Evolutionary conservation across 2,329 filamentous ascomycete species (phyloP).

Genomic region (Diaporthe nobilis): DNA sequence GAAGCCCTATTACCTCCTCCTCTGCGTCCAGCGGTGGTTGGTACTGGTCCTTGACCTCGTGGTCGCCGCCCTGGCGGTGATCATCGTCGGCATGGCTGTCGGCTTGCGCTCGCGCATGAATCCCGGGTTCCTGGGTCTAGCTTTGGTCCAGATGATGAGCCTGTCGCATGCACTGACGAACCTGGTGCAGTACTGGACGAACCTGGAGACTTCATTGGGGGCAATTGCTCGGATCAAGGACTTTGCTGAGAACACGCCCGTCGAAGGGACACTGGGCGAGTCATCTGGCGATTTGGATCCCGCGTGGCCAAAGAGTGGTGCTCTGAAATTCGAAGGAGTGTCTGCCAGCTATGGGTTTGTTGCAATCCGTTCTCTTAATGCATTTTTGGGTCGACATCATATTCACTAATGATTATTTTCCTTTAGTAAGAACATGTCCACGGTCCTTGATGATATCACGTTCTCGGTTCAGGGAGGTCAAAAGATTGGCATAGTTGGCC

Average conservation of each 20-base stretch:
- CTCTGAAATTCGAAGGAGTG: conserved; percentile 34
- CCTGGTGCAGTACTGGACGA: conserved; percentile 64
- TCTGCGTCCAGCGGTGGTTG: conserved; percentile 66
- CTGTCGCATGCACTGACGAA: conserved; percentile 57
- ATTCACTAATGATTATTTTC: neutral
- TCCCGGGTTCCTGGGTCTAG: conserved; percentile 33
- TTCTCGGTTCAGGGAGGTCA: conserved; percentile 30
- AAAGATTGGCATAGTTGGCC: conserved; percentile 47
- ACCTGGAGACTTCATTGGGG: conserved; percentile 70
- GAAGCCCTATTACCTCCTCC: conserved; percentile 65
- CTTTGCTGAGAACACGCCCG: conserved; percentile 60
- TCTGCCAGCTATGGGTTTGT: conserved; percentile 28
- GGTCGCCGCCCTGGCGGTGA: conserved; percentile 58
- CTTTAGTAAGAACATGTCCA: neutral
- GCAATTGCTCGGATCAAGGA: conserved; percentile 68
- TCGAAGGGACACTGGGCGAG: conserved; percentile 51
- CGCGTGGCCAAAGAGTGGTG: conserved; percentile 35
- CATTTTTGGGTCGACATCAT: fast-evolving
- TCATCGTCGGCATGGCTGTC: conserved; percentile 60
- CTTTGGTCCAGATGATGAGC: conserved; percentile 31
- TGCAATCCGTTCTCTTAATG: too few species aligned
- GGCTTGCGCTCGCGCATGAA: neutral
- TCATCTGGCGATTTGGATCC: neutral
- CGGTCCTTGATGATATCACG: conserved; percentile 20
- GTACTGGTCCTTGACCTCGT: conserved; percentile 63